Conservation (phyloP, 2,329 filamentous ascomycete species). For the Cladosporium cucumerinum region DNA sequence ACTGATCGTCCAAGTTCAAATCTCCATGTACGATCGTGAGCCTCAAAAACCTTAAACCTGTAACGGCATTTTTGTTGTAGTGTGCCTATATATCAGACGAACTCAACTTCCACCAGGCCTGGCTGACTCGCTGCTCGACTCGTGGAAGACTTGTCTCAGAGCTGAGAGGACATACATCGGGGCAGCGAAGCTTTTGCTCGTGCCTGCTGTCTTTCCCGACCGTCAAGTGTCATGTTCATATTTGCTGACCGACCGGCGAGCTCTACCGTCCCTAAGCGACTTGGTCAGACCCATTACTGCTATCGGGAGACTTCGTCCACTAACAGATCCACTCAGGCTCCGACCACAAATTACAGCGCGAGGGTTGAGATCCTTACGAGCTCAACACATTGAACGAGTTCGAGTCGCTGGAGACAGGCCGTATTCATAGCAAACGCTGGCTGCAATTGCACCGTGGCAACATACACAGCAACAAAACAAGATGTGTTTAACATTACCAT, state of each 20-base stretch:
- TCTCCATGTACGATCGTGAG: background rate
- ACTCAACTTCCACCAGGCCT: background rate
- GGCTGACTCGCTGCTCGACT: background rate
- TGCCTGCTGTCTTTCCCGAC: background rate
- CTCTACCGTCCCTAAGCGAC: background rate
- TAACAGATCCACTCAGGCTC: constrained; percentile 1
- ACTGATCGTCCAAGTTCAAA: background rate
- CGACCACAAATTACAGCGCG: background rate
- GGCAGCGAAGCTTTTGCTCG: background rate
- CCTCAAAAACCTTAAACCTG: background rate
- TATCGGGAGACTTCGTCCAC: background rate
- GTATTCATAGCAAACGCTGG: background rate
- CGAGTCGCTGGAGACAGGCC: background rate
- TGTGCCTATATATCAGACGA: background rate
- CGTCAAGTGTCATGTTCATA: background rate
- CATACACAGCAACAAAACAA: background rate
- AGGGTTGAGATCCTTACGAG: background rate
- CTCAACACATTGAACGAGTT: background rate
- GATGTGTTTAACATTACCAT: background rate
- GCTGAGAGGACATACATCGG: background rate
- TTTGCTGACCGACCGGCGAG: background rate
- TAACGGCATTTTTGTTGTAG: background rate
- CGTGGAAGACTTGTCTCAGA: background rate
- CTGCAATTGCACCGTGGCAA: background rate
- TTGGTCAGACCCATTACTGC: constrained; percentile 2